Base-by-base conservation (phyloP, 2,329 filamentous ascomycete species). In the Cordyceps tenuipes region DNA sequence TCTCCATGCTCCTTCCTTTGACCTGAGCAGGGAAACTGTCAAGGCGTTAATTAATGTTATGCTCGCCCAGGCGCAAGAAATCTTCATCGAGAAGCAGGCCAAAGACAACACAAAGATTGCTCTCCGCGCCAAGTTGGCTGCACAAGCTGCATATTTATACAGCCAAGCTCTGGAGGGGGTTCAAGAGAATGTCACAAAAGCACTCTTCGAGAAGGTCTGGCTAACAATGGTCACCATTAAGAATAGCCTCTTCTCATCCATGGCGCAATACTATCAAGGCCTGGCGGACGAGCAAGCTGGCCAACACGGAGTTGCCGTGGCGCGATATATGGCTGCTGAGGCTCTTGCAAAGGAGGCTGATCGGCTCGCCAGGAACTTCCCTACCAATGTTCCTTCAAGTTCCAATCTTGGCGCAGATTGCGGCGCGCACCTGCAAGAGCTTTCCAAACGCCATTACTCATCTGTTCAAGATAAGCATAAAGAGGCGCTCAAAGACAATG, bases 61-160 rank as follows among this genome's bases (percentile, higher is more conserved):
- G 82, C 83, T 99, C 59, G 95, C 93, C 1, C 94, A 99, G 73
- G 93, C 89, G 4, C 95, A 99, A 72, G 94, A 99, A 72, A 91
- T 97, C 3, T 99, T 99, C 67, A 79, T 99, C 34, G 95, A 99
- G 76, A 97, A 97, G 76, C 94, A 97, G 74, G 85, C 96, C 64
- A 82, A 87, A 15, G 94, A 97, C 71, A 85, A 89, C 64, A 99
- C 97, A 77, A 99, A 97, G 75, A 84, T 90, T 31, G 93, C 89
- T 7, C 78, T 99, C 64, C 76, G 99, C 63, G 95, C 94, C 4
- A 99, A 99, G 73, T 78, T 99, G 59, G 90, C 94, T 15, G 91
- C 91, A 60, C 94, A 99, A 69, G 90, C 93, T 2, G 89, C 88
- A 3, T 92, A 90, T 70, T 76, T 99, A 3, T 99, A 97, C 70